Percentiles rank a stretch among this genome's conserved stretches.
Evolutionary conservation across 2,329 filamentous ascomycete genomes (phyloP).

Genomic region (Talaromyces albobiverticillius): DNA sequence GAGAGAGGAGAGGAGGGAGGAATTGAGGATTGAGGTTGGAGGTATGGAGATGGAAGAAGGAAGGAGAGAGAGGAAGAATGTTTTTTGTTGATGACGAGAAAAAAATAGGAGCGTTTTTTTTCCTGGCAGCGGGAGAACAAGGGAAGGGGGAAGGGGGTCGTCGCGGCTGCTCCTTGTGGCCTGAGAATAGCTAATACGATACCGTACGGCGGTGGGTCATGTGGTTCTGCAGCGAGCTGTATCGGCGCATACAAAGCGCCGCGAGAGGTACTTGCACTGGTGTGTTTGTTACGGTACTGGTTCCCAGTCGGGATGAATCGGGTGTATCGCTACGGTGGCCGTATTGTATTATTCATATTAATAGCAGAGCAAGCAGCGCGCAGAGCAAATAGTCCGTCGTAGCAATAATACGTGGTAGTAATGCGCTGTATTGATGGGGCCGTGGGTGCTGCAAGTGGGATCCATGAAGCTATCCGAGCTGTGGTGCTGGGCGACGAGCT

Average conservation of each 20-base stretch:
- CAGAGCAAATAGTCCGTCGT: too few relatives aligned
- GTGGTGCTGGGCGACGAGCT: not conserved
- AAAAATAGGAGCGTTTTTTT: conserved; percentile 18
- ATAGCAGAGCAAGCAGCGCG: too few relatives aligned
- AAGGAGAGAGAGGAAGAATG: conserved; percentile 20
- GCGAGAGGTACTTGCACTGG: too few relatives aligned
- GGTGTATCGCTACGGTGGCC: too few relatives aligned
- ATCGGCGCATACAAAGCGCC: not conserved
- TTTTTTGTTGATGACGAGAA: conserved; percentile 15
- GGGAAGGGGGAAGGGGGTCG: conserved; percentile 24
- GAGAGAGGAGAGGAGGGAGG: conserved; percentile 26
- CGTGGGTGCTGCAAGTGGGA: not conserved
- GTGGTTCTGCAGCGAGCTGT: not conserved
- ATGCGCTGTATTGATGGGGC: not conserved
- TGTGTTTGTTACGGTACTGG: too few relatives aligned
- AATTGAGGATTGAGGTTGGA: conserved; percentile 32
- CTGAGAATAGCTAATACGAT: conserved; percentile 8
- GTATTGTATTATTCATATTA: too few relatives aligned
- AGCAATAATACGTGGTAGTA: not conserved
- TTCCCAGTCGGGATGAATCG: conserved; percentile 12
- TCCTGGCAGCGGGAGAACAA: conserved; percentile 21
- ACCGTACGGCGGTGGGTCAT: conserved; percentile 6
- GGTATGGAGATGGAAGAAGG: conserved; percentile 18
- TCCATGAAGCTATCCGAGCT: not conserved
- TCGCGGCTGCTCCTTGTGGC: conserved; percentile 15